Percentiles rank a stretch among this genome's conserved stretches.
These are phyloP conservation scores for Schizophyllum commune DNA, from an alignment of 1,284 basidiomycete genomes.

Conservation along the genomic window DNA sequence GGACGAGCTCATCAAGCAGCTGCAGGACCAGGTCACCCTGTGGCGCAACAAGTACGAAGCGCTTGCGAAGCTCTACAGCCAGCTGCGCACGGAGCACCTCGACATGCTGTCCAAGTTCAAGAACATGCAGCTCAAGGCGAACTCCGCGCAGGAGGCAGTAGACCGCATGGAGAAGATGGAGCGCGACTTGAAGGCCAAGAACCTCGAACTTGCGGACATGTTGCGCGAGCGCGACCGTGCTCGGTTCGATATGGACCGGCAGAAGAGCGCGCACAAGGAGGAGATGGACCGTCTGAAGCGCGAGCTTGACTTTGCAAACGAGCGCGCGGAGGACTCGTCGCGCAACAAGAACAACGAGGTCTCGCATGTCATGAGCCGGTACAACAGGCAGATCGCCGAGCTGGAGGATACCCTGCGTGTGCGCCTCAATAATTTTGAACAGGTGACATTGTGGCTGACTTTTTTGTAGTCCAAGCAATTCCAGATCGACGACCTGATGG, in stretches of 20 bases:
- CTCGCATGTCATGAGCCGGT: slow-evolving; percentile 82
- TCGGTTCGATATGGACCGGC: slow-evolving; percentile 92
- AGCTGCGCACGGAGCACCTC: slow-evolving; percentile 93
- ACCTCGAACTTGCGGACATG: slow-evolving; percentile 98
- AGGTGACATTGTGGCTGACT: too few relatives aligned
- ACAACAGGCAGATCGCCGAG: slow-evolving; percentile 94
- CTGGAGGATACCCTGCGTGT: slow-evolving; percentile 90
- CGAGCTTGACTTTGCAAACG: slow-evolving; percentile 95
- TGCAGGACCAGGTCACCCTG: slow-evolving; percentile 93
- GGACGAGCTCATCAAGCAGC: slow-evolving; percentile 92
- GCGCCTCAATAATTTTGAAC: too few relatives aligned
- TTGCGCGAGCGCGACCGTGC: slow-evolving; percentile 96
- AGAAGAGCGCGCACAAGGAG: slow-evolving; percentile 93
- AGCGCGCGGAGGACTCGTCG: slow-evolving; percentile 91
- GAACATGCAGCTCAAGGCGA: slow-evolving; percentile 95
- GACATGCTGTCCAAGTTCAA: slow-evolving; percentile 98
- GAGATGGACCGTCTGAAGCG: slow-evolving; percentile 91
- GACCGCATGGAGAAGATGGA: slow-evolving; percentile 99
- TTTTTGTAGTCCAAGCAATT: slow-evolving; percentile 75
- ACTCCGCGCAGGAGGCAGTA: slow-evolving; percentile 97
- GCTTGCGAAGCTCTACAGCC: slow-evolving; percentile 96
- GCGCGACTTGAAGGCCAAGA: slow-evolving; percentile 96
- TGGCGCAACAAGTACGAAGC: slow-evolving; percentile 99
- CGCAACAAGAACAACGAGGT: slow-evolving; percentile 93
- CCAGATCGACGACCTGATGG: slow-evolving; percentile 87